Base-by-base conservation (phyloP, 2,329 filamentous ascomycete species). In the Alternaria triticina region DNA sequence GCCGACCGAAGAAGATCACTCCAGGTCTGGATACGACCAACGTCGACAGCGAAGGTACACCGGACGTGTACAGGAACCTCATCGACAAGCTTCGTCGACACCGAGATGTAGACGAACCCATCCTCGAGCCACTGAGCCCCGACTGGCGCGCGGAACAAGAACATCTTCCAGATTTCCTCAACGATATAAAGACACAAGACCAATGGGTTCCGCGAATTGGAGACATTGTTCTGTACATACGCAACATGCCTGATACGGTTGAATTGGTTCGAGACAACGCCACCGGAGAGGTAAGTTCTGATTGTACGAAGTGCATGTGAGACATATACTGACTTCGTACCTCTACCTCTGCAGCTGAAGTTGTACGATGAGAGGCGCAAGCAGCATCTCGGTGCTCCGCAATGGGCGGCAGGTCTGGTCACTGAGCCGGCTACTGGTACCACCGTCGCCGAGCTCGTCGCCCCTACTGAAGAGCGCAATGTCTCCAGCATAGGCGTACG, bases 381-480 rank as follows among this genome's bases (percentile, higher is more conserved):
- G 8, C 47, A 65, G 2, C 82, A 80, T 51, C 77, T 80, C 4
- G 80, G 77, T 1, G 67, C 70, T 17, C 85, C 86, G 1, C 59
- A 74, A 7, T 90, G 88, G 88, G 83, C 87, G 67, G 87, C 85
- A 1, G 88, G 87, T 1, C 79, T 88, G 1, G 78, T 90, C 11
- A 83, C 84, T 1, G 84, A 89, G 70, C 75, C 81, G 5, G 83
- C 87, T 0, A 76, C 80, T 1, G 83, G 85, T 23, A 54, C 71
- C 1, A 70, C 81, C 1, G 70, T 76, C 2, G 76, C 83, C n/a
- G 86, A 88, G 60, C 74, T 88, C 3, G 71, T 81, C 22, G 67
- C 77, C 5, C 73, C 82, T 12, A 55, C 76, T 0, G 83, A 84
- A 50, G 69, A 77, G 36, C 78, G 71, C 33, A 81, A 77, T 12